Evolutionary conservation across 495 filamentous ascomycete genomes (phyloP), one percentile per base, ranked within the genome.

Genomic region (Penicillium pancosmium): DNA sequence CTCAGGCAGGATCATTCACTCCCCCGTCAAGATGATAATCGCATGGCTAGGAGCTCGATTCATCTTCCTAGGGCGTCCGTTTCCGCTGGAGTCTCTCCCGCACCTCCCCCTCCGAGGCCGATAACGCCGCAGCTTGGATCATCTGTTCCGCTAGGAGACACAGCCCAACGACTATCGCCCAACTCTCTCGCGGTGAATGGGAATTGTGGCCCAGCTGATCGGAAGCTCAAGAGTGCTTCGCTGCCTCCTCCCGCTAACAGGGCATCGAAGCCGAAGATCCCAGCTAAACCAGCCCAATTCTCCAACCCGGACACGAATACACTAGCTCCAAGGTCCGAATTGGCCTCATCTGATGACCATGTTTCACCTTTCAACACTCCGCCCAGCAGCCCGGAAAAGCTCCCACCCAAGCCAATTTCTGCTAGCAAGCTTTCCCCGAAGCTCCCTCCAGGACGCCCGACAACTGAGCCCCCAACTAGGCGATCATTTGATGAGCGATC

Each of bases 331-430:
- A 65, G 47, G 11, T 52, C 63, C 15, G 75, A 77, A 8, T 61
- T 52, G 19, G 50, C 60, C n/a, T 66, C 72, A 18, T 67, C 74
- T 5, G 81, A 81, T 11, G 82, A 83, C n/a, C 75, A 76, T 35
- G 76, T 89, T 1, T 97, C 94, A 6, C 93, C 94, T 0, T 97
- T 98, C 66, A 93, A 80, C 70, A 97, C 92, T 33, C 93, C 93
- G 11, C 92, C 93, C 13, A 88, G 86, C 55, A 95, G 88, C 62
- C 84, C 86, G 13, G 88, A 85, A 52, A 89, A 84, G 50, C 71
- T 79, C 6, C 50, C 72, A 2, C 27, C 67, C 10, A 73, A 68
- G 51, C 61, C 58, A 1, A 15, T 55, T 5, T 60, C 68, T 6
- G 19, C 61, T 13, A 47, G 36, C 11, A 68, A 62, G 53, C 38